Evolutionary conservation across 352 stramenopile species (phyloP), one percentile per base, ranked within the genome.

Genomic region (Discostella stelligera): DNA sequence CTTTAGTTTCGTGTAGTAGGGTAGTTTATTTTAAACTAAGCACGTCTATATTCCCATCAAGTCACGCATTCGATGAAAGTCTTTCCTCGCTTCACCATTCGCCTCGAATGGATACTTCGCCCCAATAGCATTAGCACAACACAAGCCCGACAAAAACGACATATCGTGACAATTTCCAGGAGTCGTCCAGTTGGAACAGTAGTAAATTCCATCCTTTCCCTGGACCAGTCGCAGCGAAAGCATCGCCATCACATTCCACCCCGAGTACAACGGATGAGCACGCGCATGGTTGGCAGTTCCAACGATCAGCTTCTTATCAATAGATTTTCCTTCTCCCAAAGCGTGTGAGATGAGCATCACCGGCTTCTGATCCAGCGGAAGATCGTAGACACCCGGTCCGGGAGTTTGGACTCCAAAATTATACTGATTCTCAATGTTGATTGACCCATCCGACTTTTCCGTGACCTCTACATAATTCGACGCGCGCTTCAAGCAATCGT

Each of bases 381-480:
- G 67, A 30, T 85, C 80, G 66, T 85, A 85, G 1, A 87, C 74
- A 21, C 80, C 80, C 10, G 72, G 77, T 27, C 77, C 80, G 13
- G 80, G 77, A 25, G 80, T 87, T 50, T 87, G 80, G 21, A 87
- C 73, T 14, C 80, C 80, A 61, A 87, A 87, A 27, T 87, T 87
- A 53, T 87, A 87, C 56, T 87, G 80, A 54, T 87, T 87, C 60
- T 87, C 80, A 55, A 87, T 87, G 60, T 87, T 87, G 41, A 87
- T 87, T 0, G 65, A 55, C 0, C 77, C 77, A 66, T 84, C 71
- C 8, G 44, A 13, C 23, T 83, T 82, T 63, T 73, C 18, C 14
- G 80, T 87, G 8, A 87, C 74, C 66, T 87, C 77, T 5, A 87
- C 80, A 44, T 85, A 85, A 54, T 85, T 87, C 20, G 56, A 79